Evolutionary conservation across 2,329 filamentous ascomycete genomes (phyloP), one percentile per base, ranked within the genome.

Genomic region (Phyllosticta ampelicida): DNA sequence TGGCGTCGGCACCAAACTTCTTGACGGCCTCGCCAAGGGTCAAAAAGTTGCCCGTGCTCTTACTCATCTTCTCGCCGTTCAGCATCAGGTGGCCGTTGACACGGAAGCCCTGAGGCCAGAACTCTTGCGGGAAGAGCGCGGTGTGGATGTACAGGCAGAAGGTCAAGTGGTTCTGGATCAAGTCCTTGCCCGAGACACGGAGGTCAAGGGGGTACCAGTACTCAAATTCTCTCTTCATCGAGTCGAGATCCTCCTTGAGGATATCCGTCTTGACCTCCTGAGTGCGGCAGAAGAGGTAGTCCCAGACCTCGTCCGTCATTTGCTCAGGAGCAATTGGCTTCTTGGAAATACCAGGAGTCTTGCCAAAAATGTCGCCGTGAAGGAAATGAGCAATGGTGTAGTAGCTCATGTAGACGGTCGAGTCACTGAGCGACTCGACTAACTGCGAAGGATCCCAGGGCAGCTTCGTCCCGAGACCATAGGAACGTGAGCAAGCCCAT

Each of bases 51-150:
- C 94, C 94, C 0, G 91, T 96, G 56, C 87, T 92, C 78, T 99
- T 99, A 71, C 85, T 87, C 94, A 99, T 99, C 82, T 99, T 99
- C 71, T 96, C 89, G 54, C 92, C 92, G 71, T 99, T 99, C 63
- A 99, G 80, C 73, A 95, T 84, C 67, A 97, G 76, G 75, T 97
- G 92, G 1, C 94, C 94, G 69, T 99, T 99, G 62, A 88, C 86
- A 63, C 94, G 87, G 64, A 97, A 81, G 62, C 85, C 85, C 55
- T 81, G 82, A 10, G 94, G 94, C 90, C 92, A 96, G 78, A 90
- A 95, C 71, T 92, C 83, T 60, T 83, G 82, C 11, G 85, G 83
- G 80, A 96, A 97, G 50, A 99, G 80, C 10, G 94, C 94, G 63
- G 94, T 74, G 73, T 97, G 94, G 65, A 92, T 86, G 76, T 97